Conservation (phyloP, 129 eudicot species). For the Flaveria trinervia region DNA sequence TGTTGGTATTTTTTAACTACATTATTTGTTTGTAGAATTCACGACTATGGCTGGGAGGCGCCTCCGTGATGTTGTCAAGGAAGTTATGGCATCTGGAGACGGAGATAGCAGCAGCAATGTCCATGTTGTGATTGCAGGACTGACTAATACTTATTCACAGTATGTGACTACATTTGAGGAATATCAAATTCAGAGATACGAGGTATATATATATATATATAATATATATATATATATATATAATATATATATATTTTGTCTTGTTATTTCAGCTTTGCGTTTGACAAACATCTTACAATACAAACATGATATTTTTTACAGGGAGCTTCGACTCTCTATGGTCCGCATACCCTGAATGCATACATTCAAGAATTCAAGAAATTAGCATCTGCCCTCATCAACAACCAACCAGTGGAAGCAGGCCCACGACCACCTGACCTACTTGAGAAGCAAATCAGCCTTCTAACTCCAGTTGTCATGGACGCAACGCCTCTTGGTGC, state of each 20-base stretch:
- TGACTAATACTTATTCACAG: conserved; percentile 59
- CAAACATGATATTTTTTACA: background rate
- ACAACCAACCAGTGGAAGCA: conserved; percentile 25
- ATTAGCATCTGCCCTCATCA: conserved; percentile 43
- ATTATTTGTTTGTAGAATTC: conserved; percentile 40
- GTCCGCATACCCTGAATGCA: conserved; percentile 55
- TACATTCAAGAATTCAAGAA: conserved; percentile 60
- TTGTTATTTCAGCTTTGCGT: background rate
- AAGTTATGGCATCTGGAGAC: conserved; percentile 33
- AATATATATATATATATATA: conserved; percentile 16
- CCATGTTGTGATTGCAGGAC: conserved; percentile 57
- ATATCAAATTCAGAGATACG: conserved; percentile 59
- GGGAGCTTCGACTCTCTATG: conserved; percentile 67
- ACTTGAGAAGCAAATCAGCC: conserved; percentile 53
- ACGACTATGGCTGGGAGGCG: conserved; percentile 72
- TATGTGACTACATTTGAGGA: conserved; percentile 67
- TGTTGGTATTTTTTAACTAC: background rate
- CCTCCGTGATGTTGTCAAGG: conserved; percentile 56
- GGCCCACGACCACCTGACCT: conserved; percentile 64
- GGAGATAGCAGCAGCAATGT: conserved; percentile 24
- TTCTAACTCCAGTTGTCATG: conserved; percentile 47
- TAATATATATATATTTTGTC: background rate
- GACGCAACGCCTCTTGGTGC: conserved; percentile 54
- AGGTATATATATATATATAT: conserved; percentile 30
- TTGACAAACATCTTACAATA: conserved; percentile 2